Evolutionary conservation across 2,329 filamentous ascomycete species (phyloP).

Genomic region (Dothideomycetes sp.): DNA sequence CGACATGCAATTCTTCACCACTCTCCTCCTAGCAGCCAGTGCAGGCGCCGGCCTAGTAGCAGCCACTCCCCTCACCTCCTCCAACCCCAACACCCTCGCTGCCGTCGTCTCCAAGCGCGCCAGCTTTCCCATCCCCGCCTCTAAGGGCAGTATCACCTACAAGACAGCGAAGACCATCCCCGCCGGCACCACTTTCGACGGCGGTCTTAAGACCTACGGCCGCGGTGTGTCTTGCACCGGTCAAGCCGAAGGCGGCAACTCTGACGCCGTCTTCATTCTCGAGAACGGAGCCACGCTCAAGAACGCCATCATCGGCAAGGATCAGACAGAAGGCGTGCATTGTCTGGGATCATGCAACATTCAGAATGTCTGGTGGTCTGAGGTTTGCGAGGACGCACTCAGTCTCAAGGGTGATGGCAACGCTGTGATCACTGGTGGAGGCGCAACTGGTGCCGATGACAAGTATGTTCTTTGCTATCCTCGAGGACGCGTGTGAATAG

Average conservation of each 20-base stretch:
- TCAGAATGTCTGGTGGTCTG: constrained; percentile 34
- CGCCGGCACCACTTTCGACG: constrained; percentile 33
- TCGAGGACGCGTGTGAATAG: too few relatives aligned
- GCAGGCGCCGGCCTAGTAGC: too few relatives aligned
- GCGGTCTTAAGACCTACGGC: constrained; percentile 37
- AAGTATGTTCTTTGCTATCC: too few relatives aligned
- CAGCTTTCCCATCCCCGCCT: too few relatives aligned
- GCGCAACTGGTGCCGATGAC: constrained; percentile 27
- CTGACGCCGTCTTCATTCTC: constrained; percentile 41
- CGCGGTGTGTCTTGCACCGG: constrained; percentile 32
- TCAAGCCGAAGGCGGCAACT: constrained; percentile 33
- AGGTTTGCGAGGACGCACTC: constrained; percentile 31
- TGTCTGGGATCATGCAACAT: constrained; percentile 38
- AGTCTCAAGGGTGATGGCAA: constrained; percentile 15
- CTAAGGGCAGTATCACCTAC: constrained; percentile 13
- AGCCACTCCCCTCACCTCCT: too few relatives aligned
- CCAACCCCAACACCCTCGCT: too few relatives aligned
- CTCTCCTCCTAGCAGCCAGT: too few relatives aligned
- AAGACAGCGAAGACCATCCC: constrained; percentile 9
- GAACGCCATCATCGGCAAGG: constrained; percentile 43
- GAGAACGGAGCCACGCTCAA: constrained; percentile 38
- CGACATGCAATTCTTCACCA: too few relatives aligned
- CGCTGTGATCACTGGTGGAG: constrained; percentile 25
- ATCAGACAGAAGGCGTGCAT: constrained; percentile 41
- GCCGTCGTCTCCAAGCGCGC: too few relatives aligned